Base-by-base conservation (phyloP, 805 yeast genomes). In the Sungouiella blattae region DNA sequence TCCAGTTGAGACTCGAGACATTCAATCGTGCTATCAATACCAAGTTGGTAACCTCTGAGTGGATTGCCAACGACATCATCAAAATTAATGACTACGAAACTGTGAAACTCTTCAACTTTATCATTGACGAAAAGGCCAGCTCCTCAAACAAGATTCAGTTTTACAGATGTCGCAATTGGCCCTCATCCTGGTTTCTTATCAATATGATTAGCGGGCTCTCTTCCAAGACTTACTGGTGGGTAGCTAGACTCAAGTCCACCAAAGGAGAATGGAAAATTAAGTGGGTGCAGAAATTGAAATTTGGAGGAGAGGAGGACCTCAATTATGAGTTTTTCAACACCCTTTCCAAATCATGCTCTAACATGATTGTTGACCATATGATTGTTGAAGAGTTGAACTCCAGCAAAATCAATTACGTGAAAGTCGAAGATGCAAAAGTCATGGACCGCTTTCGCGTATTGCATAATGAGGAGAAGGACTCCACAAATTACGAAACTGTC, bases 21-120 rank as follows among this genome's bases (percentile, higher is more conserved):
- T 67, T 70, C 35, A 64, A 66, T 37, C 62, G 67, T 28, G 83
- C 80, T 38, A 62, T 80, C 18, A 60, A 74, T 9, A 70, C 76
- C 6, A 68, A 80, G 41, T 70, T 86, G 36, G 64, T 68, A 24
- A 81, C 86, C 0, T 73, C 80, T 0, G 85, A 81, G 18, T 85
- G 93, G 93, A 69, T 76, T 5, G 62, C 67, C n/a, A 75, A 75
- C 44, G 76, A 73, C 26, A 69, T 75, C 26, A 67, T 83, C 30
- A 66, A 60, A 21, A 49, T 84, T 18, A 60, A 68, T 2, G 65
- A 68, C 3, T 65, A 63, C 15, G 88, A 80, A 50, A 52, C 69
- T 14, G 32, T 31, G 7, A 69, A 69, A 36, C 47, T 77, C 23
- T 57, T 62, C 37, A 59, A 65, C 20, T 55, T 58, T 40, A 45